These are phyloP conservation scores for Phytophthora sp. DNA, from an alignment of 352 stramenopile species.

Conservation along the genomic window DNA sequence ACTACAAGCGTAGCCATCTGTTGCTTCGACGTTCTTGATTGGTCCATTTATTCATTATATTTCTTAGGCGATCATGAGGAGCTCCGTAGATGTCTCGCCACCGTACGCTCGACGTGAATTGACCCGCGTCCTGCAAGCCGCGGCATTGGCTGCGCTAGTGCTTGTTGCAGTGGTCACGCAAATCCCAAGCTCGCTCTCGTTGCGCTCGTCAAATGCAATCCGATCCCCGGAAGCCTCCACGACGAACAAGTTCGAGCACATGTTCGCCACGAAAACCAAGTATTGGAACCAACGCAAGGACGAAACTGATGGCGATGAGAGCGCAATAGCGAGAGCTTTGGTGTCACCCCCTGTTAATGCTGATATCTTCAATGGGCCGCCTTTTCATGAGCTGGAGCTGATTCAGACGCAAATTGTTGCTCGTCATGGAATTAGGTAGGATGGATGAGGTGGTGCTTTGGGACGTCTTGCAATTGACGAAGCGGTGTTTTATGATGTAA, in stretches of 20 bases:
- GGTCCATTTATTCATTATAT: constrained; percentile 4
- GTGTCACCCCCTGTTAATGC: too few species aligned
- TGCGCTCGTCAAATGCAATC: neutral
- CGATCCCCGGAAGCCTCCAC: neutral
- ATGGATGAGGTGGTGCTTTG: neutral
- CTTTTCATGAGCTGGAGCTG: constrained; percentile 54
- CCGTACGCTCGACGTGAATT: neutral
- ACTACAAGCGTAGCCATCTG: constrained; percentile 19
- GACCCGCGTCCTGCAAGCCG: neutral
- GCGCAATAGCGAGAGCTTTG: neutral
- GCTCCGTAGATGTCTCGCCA: neutral
- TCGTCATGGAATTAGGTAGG: constrained; percentile 66
- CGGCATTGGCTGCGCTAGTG: constrained; percentile 10
- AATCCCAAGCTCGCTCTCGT: constrained; percentile 2
- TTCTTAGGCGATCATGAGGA: constrained; percentile 14
- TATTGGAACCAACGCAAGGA: constrained; percentile 57
- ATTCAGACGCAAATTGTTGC: constrained; percentile 68
- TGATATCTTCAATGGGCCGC: too few species aligned
- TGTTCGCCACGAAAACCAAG: constrained; percentile 63
- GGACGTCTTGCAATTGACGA: neutral
- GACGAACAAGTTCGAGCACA: constrained; percentile 25
- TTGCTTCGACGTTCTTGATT: constrained; percentile 19
- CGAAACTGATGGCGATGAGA: neutral
- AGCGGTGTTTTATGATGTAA: neutral
- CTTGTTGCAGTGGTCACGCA: constrained; percentile 7